A percentile compares a stretch with the other conserved stretches of the same genome.
phyloP scores from a whole-genome alignment of 345 rosid genomes.

The Dovyalis caffra region DNA sequence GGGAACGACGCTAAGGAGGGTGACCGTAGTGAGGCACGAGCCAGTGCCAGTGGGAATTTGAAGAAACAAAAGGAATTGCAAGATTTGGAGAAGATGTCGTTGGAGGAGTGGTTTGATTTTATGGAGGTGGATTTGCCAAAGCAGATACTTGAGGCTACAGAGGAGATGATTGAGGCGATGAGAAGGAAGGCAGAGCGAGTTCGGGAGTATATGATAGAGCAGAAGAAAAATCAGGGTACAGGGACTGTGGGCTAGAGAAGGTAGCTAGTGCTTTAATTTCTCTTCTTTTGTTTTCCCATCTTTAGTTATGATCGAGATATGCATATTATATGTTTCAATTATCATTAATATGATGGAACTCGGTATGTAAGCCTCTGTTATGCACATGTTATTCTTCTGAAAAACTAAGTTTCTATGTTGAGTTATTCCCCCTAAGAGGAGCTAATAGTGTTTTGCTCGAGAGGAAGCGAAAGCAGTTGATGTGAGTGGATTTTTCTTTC shows the following conservation, averaged over 20 bases:
- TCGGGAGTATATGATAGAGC: constrained; percentile 42
- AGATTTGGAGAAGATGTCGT: constrained; percentile 50
- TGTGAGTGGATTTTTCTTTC: not conserved
- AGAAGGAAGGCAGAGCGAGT: constrained; percentile 45
- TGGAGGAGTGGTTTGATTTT: constrained; percentile 64
- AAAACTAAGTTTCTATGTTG: too few relatives aligned
- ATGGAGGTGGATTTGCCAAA: constrained; percentile 49
- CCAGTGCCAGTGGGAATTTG: not conserved
- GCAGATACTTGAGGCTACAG: constrained; percentile 54
- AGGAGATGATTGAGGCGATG: constrained; percentile 61
- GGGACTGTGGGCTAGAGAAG: constrained; percentile 9
- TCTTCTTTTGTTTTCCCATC: not conserved
- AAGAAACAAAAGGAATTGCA: constrained; percentile 11
- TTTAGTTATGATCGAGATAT: not conserved
- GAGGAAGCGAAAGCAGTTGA: not conserved
- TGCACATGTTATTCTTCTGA: not conserved
- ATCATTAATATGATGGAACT: not conserved
- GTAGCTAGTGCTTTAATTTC: not conserved
- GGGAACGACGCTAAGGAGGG: not conserved
- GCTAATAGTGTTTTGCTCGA: not conserved
- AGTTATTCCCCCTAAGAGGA: not conserved
- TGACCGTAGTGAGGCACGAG: not conserved
- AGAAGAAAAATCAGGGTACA: constrained; percentile 36
- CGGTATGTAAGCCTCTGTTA: not conserved
- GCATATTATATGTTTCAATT: too few relatives aligned